Conservation (phyloP, 2,329 filamentous ascomycete genomes). For the Exophiala spinifera region DNA sequence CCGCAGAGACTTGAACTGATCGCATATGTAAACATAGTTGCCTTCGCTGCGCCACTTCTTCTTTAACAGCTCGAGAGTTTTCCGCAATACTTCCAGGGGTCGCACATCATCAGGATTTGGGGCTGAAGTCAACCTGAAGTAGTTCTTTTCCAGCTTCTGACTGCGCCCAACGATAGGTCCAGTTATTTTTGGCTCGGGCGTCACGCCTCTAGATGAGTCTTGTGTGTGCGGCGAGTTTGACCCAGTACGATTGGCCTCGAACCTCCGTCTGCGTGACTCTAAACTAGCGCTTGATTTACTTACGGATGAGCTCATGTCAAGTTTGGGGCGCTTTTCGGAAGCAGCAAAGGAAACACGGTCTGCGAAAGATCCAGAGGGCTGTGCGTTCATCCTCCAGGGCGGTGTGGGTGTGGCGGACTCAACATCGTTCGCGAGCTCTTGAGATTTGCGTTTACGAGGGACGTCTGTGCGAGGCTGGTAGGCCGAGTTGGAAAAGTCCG, state of each 20-base stretch:
- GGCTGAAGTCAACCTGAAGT: constrained; percentile 86
- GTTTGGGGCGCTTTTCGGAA: constrained; percentile 49
- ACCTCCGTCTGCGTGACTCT: constrained; percentile 86
- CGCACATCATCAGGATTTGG: constrained; percentile 87
- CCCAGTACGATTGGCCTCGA: constrained; percentile 57
- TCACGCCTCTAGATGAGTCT: constrained; percentile 43
- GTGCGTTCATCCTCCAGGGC: constrained; percentile 74
- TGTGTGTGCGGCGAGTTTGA: constrained; percentile 39
- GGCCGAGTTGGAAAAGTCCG: constrained; percentile 13
- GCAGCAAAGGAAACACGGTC: constrained; percentile 67
- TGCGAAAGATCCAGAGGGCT: constrained; percentile 55
- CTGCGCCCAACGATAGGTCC: constrained; percentile 83
- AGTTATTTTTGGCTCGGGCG: constrained; percentile 44
- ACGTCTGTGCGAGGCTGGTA: constrained; percentile 29
- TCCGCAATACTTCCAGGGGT: constrained; percentile 72
- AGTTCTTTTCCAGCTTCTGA: constrained; percentile 83
- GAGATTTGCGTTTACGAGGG: constrained; percentile 80
- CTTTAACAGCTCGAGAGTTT: constrained; percentile 84
- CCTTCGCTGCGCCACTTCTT: constrained; percentile 90
- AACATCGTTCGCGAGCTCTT: constrained; percentile 56
- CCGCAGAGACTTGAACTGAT: constrained; percentile 97
- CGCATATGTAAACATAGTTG: constrained; percentile 97
- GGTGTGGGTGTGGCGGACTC: constrained; percentile 50
- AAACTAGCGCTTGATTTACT: constrained; percentile 89
- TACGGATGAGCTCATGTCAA: constrained; percentile 52